These are phyloP conservation scores for Brassica hybrid DNA, from an alignment of 441 rosid genomes.

Conservation along the genomic window DNA sequence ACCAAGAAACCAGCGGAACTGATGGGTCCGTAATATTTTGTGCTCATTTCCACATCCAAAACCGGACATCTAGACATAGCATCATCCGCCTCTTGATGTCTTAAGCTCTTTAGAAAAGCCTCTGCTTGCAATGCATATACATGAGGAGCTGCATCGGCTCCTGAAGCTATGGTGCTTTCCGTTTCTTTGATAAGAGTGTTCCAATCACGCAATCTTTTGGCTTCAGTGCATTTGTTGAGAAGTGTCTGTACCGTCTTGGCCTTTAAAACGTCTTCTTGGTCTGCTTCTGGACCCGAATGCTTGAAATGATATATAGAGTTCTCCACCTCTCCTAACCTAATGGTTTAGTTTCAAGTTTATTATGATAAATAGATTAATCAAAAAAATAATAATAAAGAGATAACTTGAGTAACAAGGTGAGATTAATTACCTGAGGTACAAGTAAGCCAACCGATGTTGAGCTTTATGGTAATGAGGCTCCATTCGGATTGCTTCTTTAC, in stretches of 20 bases:
- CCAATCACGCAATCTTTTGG: slow-evolving; percentile 73
- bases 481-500: slow-evolving; percentile 84
- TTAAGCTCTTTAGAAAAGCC: slow-evolving; percentile 66
- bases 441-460: slow-evolving; percentile 81
- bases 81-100: slow-evolving; percentile 80
- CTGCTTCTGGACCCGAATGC: slow-evolving; percentile 84
- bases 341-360: too few species aligned
- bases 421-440: slow-evolving; percentile 66
- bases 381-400: too few species aligned
- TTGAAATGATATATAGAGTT: slow-evolving; percentile 81
- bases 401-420: neutral
- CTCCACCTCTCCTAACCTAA: slow-evolving; percentile 88
- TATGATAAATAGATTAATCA: too few species aligned
- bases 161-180: slow-evolving; percentile 56
- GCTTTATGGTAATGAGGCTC: slow-evolving; percentile 93
- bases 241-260: slow-evolving; percentile 60
- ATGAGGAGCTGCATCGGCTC: slow-evolving; percentile 91
- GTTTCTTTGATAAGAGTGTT: slow-evolving; percentile 66
- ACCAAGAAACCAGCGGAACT: slow-evolving; percentile 69
- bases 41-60: slow-evolving; percentile 60
- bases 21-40: slow-evolving; percentile 74
- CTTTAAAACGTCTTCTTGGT: slow-evolving; percentile 63
- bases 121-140: slow-evolving; percentile 90
- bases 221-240: slow-evolving; percentile 76
- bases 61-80: slow-evolving; percentile 58